A percentile compares a stretch with the other conserved stretches of the same genome.
Conservation (phyloP, 1,284 basidiomycete species). For the Coniferiporia sulphurascens region DNA sequence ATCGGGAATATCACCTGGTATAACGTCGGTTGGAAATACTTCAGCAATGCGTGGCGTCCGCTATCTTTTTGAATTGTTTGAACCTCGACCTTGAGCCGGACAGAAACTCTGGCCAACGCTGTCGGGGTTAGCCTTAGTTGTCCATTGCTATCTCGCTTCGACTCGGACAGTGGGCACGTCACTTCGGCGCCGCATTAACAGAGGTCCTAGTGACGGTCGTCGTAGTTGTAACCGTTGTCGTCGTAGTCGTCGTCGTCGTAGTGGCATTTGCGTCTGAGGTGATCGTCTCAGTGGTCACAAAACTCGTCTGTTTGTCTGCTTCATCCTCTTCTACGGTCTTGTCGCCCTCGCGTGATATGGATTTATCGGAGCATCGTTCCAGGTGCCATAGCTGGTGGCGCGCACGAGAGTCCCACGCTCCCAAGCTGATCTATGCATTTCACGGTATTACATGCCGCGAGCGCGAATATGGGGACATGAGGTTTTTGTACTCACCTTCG, state of each 20-base stretch:
- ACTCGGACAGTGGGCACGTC: too few species aligned
- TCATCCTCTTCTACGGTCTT: background rate
- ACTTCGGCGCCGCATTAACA: too few species aligned
- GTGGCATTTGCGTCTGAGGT: background rate
- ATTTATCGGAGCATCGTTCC: background rate
- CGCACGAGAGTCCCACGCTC: background rate
- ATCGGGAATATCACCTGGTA: too few species aligned
- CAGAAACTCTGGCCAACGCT: too few species aligned
- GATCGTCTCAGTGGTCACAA: background rate
- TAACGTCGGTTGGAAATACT: too few species aligned
- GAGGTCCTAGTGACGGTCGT: too few species aligned
- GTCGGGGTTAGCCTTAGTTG: too few species aligned
- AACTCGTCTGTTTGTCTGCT: background rate
- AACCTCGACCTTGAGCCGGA: too few species aligned
- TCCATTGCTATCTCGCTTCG: too few species aligned
- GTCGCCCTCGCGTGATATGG: background rate
- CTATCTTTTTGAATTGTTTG: too few species aligned
- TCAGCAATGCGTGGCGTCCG: too few species aligned
- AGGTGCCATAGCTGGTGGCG: conserved; percentile 9
- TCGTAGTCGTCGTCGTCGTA: background rate
- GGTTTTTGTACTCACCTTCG: conserved; percentile 1
- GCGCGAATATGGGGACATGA: too few species aligned
- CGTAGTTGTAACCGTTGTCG: background rate
- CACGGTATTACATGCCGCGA: background rate
- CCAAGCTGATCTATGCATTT: background rate